Base-by-base conservation (phyloP, 192 early-diverging fungal genomes). In the Phycomyces nitens region DNA sequence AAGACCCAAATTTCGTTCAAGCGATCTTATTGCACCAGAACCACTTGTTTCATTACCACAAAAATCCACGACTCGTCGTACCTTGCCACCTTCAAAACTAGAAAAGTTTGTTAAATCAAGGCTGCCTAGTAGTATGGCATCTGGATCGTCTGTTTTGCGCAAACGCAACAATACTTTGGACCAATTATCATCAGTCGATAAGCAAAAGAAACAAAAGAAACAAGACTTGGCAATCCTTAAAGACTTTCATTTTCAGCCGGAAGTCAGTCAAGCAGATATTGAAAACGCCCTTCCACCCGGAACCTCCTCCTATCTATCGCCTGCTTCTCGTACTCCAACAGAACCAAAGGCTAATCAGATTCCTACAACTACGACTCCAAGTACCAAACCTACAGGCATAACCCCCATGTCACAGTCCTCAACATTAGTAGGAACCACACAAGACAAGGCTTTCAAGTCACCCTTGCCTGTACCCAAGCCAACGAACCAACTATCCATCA, bases 11-110 rank as follows among this genome's bases (percentile, higher is more conserved):
- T 18, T 47, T 3, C 44, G 44, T 11, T 47, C 44, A 3, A 47
- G 44, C 18, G 44, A 47, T 47, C 44, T 47, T 47, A 47, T 47
- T 47, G 15, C 44, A 47, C 44, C 44, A 3, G 44, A 47, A 47
- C 44, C 44, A 14, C 44, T 47, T 18, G 18, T 47, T 18, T 18
- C 44, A n/a, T 11, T 47, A n/a, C 44, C 44, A 14, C 12, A 3
- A 14, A 47, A 47, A 11, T 14, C 44, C 2, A 47, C 44, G 2
- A 47, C 44, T n/a, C 44, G 44, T 47, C 44, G 44, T 2, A 47
- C 44, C 3, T 3, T 3, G 12, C 44, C 44, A 7, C 44, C 15
- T 47, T n/a, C 15, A n/a, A 47, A 47, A 47, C 44, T 47, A n/a
- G 44, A 47, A 11, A 47, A 47, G 12, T 47, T 47, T 47, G 44